Evolutionary conservation across 495 filamentous ascomycete genomes (phyloP).

Genomic region (Trypethelium eluteriae): DNA sequence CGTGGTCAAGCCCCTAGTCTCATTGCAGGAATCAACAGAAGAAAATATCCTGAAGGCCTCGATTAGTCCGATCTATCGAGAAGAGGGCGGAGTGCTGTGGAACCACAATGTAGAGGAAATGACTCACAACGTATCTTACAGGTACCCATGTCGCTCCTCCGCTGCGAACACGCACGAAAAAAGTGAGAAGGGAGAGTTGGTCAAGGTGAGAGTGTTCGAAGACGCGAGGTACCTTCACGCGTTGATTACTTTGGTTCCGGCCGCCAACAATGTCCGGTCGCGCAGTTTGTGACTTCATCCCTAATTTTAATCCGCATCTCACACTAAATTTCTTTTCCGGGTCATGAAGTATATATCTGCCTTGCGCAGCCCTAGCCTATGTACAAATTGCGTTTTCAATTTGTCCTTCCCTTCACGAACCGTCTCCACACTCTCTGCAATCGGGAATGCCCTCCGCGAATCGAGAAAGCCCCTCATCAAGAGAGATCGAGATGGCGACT

Average conservation of each 20-base stretch:
- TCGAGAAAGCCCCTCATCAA: not conserved
- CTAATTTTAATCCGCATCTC: not conserved
- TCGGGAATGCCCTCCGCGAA: not conserved
- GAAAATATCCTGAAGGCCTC: not conserved
- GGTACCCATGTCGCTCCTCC: not conserved
- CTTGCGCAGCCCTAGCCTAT: not conserved
- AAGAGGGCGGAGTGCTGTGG: not conserved
- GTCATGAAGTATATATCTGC: slow-evolving; percentile 8
- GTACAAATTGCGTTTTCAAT: not conserved
- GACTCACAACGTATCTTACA: not conserved
- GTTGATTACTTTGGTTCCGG: slow-evolving; percentile 5
- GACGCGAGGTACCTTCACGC: slow-evolving; percentile 3
- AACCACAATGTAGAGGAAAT: not conserved
- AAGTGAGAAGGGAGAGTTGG: not conserved
- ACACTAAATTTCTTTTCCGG: not conserved
- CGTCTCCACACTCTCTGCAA: slow-evolving; percentile 12
- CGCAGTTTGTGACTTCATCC: not conserved
- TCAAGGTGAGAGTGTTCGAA: not conserved
- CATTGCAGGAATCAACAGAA: not conserved
- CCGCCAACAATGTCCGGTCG: not conserved
- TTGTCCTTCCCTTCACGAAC: not conserved
- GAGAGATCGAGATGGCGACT: not conserved
- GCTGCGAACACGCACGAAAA: not conserved
- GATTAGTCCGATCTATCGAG: not conserved
- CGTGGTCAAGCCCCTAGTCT: not conserved